Evolutionary conservation across 2,329 filamentous ascomycete species (phyloP).

Genomic region (Monilinia aucupariae): DNA sequence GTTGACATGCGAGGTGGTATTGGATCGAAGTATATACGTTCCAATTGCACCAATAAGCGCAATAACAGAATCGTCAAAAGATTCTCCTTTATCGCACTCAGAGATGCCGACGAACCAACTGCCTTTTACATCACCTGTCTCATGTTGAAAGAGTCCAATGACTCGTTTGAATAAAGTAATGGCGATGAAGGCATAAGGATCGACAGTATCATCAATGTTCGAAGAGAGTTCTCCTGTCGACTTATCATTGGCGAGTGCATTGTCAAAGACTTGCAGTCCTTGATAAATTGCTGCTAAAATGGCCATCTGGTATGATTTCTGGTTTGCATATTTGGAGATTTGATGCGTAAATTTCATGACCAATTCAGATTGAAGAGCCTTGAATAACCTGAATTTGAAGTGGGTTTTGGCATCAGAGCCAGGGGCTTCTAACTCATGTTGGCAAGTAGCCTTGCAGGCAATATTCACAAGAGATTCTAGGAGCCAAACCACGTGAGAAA

Average conservation of each 20-base stretch:
- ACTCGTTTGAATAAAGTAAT: constrained; percentile 20
- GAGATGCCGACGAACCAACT: constrained; percentile 19
- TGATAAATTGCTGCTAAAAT: constrained; percentile 28
- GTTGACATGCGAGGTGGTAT: constrained; percentile 20
- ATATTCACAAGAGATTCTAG: constrained; percentile 27
- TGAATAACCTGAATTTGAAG: constrained; percentile 27
- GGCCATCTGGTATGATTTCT: constrained; percentile 24
- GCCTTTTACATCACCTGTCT: constrained; percentile 2
- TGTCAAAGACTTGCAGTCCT: constrained; percentile 27
- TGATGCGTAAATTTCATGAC: constrained; percentile 20
- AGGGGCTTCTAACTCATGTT: constrained; percentile 4
- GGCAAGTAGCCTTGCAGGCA: constrained; percentile 23
- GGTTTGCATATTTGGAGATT: constrained; percentile 18
- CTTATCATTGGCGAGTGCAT: constrained; percentile 19
- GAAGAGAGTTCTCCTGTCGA: background rate
- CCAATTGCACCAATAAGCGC: constrained; percentile 25
- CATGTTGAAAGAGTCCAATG: constrained; percentile 16
- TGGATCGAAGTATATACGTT: constrained; percentile 23
- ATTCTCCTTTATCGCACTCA: constrained; percentile 3
- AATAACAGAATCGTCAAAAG: constrained; percentile 11
- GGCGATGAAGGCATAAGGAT: constrained; percentile 25
- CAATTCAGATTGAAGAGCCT: constrained; percentile 22
- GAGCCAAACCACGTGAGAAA: constrained; percentile 18
- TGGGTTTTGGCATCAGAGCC: constrained; percentile 9
- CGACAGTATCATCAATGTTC: background rate